Evolutionary conservation across 352 stramenopile species (phyloP).

Genomic region (Globisporangium middletonii): DNA sequence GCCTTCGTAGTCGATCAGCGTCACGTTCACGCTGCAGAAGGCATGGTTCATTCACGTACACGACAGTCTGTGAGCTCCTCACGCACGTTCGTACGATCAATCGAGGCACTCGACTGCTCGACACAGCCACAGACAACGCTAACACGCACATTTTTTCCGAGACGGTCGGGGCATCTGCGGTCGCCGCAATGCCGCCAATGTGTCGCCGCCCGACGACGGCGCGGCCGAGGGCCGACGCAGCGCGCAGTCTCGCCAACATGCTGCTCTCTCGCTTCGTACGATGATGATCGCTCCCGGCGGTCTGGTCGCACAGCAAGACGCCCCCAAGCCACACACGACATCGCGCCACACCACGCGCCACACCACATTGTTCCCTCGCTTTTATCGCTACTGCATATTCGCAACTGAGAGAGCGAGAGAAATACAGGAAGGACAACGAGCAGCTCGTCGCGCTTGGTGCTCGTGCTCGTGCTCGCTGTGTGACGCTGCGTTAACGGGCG

Average conservation of each 20-base stretch:
- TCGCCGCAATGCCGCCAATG: conserved; percentile 42
- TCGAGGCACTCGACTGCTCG: background rate
- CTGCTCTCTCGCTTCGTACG: conserved; percentile 1
- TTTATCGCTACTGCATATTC: too few relatives aligned
- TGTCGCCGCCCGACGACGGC: conserved; percentile 30
- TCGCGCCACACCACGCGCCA: background rate
- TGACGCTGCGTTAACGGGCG: too few relatives aligned
- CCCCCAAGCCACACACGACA: background rate
- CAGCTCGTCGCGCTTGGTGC: too few relatives aligned
- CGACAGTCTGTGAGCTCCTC: background rate
- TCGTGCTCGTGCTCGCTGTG: too few relatives aligned
- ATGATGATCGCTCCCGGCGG: background rate
- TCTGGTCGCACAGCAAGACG: background rate
- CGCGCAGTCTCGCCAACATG: conserved; percentile 40
- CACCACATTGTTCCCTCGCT: too few relatives aligned
- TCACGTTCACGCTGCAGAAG: conserved; percentile 64
- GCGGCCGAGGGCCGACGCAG: conserved; percentile 13
- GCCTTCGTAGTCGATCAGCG: conserved; percentile 83
- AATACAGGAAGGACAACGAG: too few relatives aligned
- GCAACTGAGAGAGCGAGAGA: too few relatives aligned
- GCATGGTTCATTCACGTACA: conserved; percentile 1
- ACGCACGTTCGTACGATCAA: background rate
- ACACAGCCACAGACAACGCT: background rate
- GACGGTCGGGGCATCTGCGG: conserved; percentile 35
- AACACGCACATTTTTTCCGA: conserved; percentile 53